Conservation (phyloP, 352 stramenopile species). For the Globisporangium iwayamae region DNA sequence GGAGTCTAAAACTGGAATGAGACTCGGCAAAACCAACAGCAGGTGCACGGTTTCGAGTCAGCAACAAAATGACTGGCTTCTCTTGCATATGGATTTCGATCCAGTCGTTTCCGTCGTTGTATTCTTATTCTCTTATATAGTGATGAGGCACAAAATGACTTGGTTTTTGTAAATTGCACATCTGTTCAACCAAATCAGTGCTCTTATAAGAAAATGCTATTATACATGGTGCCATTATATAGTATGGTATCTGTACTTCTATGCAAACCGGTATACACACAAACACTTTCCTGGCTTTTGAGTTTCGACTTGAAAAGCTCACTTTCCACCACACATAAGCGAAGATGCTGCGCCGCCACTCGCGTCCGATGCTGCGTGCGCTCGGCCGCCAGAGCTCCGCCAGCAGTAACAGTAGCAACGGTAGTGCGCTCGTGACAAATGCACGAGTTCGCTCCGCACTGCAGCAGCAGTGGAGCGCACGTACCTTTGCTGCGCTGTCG, state of each 20-base stretch:
- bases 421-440: neutral
- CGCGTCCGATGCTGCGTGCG: neutral
- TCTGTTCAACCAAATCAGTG: neutral
- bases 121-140: neutral
- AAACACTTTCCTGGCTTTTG: too few species aligned
- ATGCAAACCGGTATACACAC: too few species aligned
- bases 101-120: neutral
- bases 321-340: neutral
- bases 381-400: neutral
- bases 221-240: conserved; percentile 3
- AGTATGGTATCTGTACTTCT: neutral
- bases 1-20: conserved; percentile 1
- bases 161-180: neutral
- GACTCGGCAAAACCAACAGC: neutral
- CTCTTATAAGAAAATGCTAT: neutral
- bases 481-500: conserved; percentile 20
- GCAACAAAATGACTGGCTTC: neutral
- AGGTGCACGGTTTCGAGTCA: neutral
- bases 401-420: neutral
- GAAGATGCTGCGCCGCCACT: neutral
- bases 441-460: neutral
- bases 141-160: neutral
- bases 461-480: neutral
- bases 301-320: neutral
- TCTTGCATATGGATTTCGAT: neutral